phyloP scores from a whole-genome alignment of 768 basidiomycete genomes.

The Boletellus ananas region DNA sequence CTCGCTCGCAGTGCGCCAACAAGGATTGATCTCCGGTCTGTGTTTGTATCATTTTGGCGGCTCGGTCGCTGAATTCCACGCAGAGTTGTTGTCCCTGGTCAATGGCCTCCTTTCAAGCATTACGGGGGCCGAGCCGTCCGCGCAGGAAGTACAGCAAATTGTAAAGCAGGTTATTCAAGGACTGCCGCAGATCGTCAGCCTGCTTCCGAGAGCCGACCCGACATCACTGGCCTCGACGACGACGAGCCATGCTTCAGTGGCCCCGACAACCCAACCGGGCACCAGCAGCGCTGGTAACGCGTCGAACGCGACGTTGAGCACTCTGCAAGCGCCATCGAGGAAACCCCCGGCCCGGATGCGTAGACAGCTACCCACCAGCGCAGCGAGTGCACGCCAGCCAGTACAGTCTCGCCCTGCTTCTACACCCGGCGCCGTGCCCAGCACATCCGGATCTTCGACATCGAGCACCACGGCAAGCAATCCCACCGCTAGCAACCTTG shows the following conservation, averaged over 20 bases:
- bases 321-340: neutral
- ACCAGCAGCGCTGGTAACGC: neutral
- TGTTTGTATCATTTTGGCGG: neutral
- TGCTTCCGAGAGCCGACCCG: slow-evolving; percentile 3
- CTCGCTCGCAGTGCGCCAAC: slow-evolving; percentile 7
- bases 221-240: neutral
- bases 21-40: neutral
- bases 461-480: neutral
- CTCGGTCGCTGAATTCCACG: neutral
- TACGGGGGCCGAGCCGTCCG: neutral
- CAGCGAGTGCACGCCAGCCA: neutral
- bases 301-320: neutral
- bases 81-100: neutral
- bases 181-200: neutral
- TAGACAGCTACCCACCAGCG: slow-evolving; percentile 8
- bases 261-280: neutral
- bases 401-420: neutral
- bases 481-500: neutral
- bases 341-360: slow-evolving; percentile 1
- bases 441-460: neutral
- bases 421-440: neutral
- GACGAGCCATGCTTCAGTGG: neutral
- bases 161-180: neutral
- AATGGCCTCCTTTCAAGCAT: rapidly evolving
- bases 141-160: neutral